Evolutionary conservation across 306 rosid genomes (phyloP).

Genomic region (Alnus glutinosa): DNA sequence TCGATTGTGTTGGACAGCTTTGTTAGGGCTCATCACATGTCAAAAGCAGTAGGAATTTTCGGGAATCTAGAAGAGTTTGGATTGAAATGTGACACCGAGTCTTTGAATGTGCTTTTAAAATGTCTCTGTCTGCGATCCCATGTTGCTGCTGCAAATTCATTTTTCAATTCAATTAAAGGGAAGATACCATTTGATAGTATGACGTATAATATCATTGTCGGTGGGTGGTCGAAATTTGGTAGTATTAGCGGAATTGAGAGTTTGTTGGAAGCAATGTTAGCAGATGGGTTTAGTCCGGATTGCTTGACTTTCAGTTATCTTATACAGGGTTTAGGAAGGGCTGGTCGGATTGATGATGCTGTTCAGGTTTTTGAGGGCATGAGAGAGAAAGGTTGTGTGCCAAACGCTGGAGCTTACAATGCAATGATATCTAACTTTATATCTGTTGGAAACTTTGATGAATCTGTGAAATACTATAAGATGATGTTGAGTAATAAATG

Average conservation of each 20-base stretch:
- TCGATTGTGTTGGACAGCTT: slow-evolving; percentile 68
- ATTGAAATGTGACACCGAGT: slow-evolving; percentile 41
- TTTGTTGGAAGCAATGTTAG: slow-evolving; percentile 57
- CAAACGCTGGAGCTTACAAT: slow-evolving; percentile 51
- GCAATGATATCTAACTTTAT: slow-evolving; percentile 72
- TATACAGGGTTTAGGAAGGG: slow-evolving; percentile 80
- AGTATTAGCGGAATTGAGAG: slow-evolving; percentile 58
- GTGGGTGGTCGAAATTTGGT: slow-evolving; percentile 78
- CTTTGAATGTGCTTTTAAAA: slow-evolving; percentile 62
- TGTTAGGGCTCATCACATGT: slow-evolving; percentile 61
- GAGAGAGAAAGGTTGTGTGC: slow-evolving; percentile 48
- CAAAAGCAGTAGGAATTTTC: slow-evolving; percentile 62
- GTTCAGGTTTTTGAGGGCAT: slow-evolving; percentile 53
- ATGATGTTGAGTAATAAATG: slow-evolving; percentile 53
- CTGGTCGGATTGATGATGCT: slow-evolving; percentile 58
- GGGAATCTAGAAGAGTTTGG: slow-evolving; percentile 57
- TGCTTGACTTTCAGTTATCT: slow-evolving; percentile 45
- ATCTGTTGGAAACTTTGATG: slow-evolving; percentile 50
- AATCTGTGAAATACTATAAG: slow-evolving; percentile 56
- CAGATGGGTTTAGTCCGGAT: slow-evolving; percentile 58
- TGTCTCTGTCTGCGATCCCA: slow-evolving; percentile 68
- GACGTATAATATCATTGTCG: slow-evolving; percentile 54
- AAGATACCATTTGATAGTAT: slow-evolving; percentile 43
- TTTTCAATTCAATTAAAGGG: slow-evolving; percentile 58
- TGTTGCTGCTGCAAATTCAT: slow-evolving; percentile 59